Conservation (phyloP, 805 yeast genomes). For the Yarrowia sp. region DNA sequence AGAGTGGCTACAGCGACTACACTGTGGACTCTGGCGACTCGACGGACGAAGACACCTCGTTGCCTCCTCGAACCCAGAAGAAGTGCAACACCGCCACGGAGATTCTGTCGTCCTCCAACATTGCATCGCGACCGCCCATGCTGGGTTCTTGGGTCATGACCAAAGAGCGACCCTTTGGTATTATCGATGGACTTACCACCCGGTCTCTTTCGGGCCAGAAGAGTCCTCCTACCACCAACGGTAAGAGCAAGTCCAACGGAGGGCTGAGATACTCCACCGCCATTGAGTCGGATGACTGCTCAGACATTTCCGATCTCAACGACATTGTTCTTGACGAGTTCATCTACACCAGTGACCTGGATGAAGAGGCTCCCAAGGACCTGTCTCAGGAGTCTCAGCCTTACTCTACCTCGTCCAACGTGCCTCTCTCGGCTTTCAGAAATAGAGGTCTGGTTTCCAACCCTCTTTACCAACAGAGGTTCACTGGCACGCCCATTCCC, state of each 20-base stretch:
- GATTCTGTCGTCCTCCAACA: constrained; percentile 79
- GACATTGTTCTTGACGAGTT: constrained; percentile 71
- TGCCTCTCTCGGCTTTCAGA: constrained; percentile 88
- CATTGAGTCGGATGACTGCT: constrained; percentile 24
- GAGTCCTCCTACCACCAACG: constrained; percentile 28
- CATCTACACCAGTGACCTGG: constrained; percentile 82
- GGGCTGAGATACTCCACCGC: constrained; percentile 28
- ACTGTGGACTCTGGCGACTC: constrained; percentile 66
- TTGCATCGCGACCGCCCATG: constrained; percentile 81
- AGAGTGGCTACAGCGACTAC: constrained; percentile 25
- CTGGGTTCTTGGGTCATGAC: constrained; percentile 89
- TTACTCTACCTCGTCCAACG: constrained; percentile 38
- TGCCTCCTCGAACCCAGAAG: constrained; percentile 57
- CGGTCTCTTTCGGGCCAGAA: constrained; percentile 62
- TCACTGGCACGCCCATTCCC: constrained; percentile 9
- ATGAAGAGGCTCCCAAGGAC: constrained; percentile 43
- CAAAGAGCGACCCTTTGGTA: constrained; percentile 76
- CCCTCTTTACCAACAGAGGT: constrained; percentile 18
- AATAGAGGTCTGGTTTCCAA: constrained; percentile 56
- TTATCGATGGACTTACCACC: constrained; percentile 91
- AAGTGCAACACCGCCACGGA: constrained; percentile 58
- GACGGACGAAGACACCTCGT: constrained; percentile 85
- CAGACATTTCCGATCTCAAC: constrained; percentile 38
- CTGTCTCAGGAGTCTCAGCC: constrained; percentile 33
- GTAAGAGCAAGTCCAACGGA: neutral